Evolutionary conservation across 2,329 filamentous ascomycete species (phyloP).

Genomic region (Claviceps sp.): DNA sequence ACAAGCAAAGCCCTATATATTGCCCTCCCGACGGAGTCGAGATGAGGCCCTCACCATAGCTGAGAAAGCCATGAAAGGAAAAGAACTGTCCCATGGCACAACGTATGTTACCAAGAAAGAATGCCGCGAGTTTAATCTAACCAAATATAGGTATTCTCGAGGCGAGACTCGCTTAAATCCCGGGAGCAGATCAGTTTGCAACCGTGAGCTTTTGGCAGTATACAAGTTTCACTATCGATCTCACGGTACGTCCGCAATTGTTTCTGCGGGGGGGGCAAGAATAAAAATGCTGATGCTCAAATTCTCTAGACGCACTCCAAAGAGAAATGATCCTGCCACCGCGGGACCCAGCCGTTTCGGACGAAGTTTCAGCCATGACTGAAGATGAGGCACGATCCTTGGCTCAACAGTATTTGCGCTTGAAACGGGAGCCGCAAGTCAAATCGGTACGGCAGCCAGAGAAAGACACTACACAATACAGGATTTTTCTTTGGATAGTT

Average conservation of each 20-base stretch:
- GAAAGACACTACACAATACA: too few species aligned
- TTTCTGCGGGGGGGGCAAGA: background rate
- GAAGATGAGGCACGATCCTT: slow-evolving; percentile 10
- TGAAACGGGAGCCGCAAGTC: slow-evolving; percentile 1
- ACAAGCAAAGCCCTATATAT: rapidly evolving
- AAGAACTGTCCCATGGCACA: slow-evolving; percentile 12
- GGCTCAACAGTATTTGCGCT: slow-evolving; percentile 9
- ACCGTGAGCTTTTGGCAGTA: background rate
- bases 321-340: slow-evolving; percentile 11
- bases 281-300: background rate
- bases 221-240: slow-evolving; percentile 14
- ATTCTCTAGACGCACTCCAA: slow-evolving; percentile 10
- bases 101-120: slow-evolving; percentile 5
- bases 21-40: too few species aligned
- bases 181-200: too few species aligned
- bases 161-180: background rate
- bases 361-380: slow-evolving; percentile 6
- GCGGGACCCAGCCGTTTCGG: background rate
- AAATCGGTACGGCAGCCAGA: background rate
- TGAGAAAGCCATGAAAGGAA: slow-evolving; percentile 17
- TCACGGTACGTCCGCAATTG: slow-evolving; percentile 5
- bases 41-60: background rate
- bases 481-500: background rate
- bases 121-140: background rate
- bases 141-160: background rate